Conservation (phyloP, 2,329 filamentous ascomycete genomes). For the Paecilomyces variotii region DNA sequence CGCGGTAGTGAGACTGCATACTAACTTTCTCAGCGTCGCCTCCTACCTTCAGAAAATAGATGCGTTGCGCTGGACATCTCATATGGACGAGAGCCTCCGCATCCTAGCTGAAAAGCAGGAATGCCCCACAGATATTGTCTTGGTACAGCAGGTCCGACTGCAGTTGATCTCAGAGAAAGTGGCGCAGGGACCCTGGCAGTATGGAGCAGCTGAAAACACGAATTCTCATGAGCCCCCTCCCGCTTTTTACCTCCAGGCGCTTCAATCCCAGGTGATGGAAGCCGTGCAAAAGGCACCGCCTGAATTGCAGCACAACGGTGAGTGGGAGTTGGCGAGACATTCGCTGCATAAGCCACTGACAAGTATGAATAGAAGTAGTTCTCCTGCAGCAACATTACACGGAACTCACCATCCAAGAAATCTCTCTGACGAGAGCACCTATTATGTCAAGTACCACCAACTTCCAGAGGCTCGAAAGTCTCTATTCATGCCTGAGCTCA, state of each 20-base stretch:
- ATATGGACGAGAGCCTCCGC: neutral
- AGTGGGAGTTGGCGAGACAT: neutral
- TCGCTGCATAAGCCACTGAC: neutral
- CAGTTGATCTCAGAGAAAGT: neutral
- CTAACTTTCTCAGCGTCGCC: neutral
- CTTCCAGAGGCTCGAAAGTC: slow-evolving; percentile 10
- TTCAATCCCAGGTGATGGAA: slow-evolving; percentile 4
- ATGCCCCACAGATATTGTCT: neutral
- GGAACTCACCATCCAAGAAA: slow-evolving; percentile 10
- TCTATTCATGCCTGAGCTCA: slow-evolving; percentile 30
- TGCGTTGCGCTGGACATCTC: neutral
- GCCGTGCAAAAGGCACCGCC: neutral
- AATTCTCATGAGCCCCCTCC: neutral
- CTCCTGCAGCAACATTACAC: slow-evolving; percentile 9
- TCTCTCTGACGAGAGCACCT: slow-evolving; percentile 6
- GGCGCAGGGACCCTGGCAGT: slow-evolving; percentile 1
- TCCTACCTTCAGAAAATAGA: neutral
- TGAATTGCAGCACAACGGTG: slow-evolving; percentile 3
- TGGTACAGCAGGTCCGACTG: neutral
- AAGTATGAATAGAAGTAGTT: slow-evolving; percentile 2
- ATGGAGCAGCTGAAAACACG: neutral
- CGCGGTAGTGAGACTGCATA: neutral
- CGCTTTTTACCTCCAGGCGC: slow-evolving; percentile 5
- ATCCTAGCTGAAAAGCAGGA: neutral
- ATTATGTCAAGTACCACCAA: slow-evolving; percentile 2